Conservation (phyloP, 2,329 filamentous ascomycete species). For the Botryotinia globosa region DNA sequence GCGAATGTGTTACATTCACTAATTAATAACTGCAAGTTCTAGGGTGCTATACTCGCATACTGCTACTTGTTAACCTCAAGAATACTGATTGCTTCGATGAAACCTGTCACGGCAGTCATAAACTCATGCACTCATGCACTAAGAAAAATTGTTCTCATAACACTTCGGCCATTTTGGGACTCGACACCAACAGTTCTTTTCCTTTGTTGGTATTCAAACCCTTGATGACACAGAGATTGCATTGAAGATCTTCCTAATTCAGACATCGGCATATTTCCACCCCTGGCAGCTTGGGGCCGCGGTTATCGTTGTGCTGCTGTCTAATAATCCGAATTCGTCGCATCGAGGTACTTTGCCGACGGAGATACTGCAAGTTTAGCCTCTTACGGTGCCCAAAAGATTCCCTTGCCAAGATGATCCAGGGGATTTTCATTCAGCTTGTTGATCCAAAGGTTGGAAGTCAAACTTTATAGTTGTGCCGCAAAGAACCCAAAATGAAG, state of each 20-base stretch:
- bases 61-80: not conserved
- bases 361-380: slow-evolving; percentile 18
- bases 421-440: slow-evolving; percentile 10
- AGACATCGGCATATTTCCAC: slow-evolving; percentile 12
- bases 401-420: slow-evolving; percentile 2
- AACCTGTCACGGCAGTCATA: slow-evolving; percentile 12
- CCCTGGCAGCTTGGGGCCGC: not conserved
- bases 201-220: slow-evolving; percentile 11
- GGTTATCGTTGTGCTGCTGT: slow-evolving; percentile 16
- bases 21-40: not conserved
- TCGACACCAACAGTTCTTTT: slow-evolving; percentile 6
- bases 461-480: not conserved
- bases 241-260: slow-evolving; percentile 21
- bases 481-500: not conserved
- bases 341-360: slow-evolving; percentile 14
- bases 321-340: slow-evolving; percentile 9
- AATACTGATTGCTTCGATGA: slow-evolving; percentile 2
- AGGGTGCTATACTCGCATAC: not conserved
- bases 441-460: not conserved
- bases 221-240: slow-evolving; percentile 14
- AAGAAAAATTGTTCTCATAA: slow-evolving; percentile 11
- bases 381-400: not conserved
- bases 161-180: slow-evolving; percentile 1
- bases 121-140: slow-evolving; percentile 5
- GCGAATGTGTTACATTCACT: not conserved